Conservation (phyloP, 129 eudicot species). For the Mikania micrantha region DNA sequence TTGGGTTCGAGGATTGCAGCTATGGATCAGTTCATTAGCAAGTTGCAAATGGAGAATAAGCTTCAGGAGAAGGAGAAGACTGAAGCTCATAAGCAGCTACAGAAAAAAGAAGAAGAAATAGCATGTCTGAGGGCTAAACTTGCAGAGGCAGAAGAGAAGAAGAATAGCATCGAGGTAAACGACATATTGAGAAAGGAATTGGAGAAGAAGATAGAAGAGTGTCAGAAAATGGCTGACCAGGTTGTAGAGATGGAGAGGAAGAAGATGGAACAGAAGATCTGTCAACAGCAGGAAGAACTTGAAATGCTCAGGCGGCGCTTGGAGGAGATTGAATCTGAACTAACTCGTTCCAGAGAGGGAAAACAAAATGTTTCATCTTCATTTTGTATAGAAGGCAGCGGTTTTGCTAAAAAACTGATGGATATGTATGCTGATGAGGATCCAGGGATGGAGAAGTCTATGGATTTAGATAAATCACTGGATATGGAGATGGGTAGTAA, state of each 20-base stretch:
- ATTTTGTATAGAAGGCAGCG: slow-evolving; percentile 39
- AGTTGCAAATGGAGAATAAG: slow-evolving; percentile 80
- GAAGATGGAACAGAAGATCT: slow-evolving; percentile 68
- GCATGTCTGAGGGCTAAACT: slow-evolving; percentile 60
- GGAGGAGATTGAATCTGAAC: slow-evolving; percentile 69
- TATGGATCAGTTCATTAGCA: slow-evolving; percentile 83
- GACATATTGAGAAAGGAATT: slow-evolving; percentile 55
- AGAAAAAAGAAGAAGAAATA: slow-evolving; percentile 77
- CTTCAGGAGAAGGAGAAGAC: slow-evolving; percentile 60
- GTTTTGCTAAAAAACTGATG: slow-evolving; percentile 54
- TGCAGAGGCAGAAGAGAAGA: slow-evolving; percentile 40
- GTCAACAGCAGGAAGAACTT: slow-evolving; percentile 66
- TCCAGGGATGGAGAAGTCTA: slow-evolving; percentile 93
- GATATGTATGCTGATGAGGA: slow-evolving; percentile 62
- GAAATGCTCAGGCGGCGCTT: slow-evolving; percentile 61
- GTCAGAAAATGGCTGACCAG: slow-evolving; percentile 70
- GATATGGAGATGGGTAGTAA: slow-evolving; percentile 60
- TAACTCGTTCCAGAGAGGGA: slow-evolving; percentile 40
- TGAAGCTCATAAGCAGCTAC: slow-evolving; percentile 65
- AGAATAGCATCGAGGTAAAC: slow-evolving; percentile 57
- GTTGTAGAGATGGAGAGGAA: slow-evolving; percentile 70
- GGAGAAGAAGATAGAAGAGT: slow-evolving; percentile 71
- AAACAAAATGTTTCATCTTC: slow-evolving; percentile 22
- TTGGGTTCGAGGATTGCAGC: slow-evolving; percentile 82
- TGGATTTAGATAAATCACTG: slow-evolving; percentile 79